Evolutionary conservation across 1,284 basidiomycete genomes (phyloP).

Genomic region (Trichosporon ovoides): DNA sequence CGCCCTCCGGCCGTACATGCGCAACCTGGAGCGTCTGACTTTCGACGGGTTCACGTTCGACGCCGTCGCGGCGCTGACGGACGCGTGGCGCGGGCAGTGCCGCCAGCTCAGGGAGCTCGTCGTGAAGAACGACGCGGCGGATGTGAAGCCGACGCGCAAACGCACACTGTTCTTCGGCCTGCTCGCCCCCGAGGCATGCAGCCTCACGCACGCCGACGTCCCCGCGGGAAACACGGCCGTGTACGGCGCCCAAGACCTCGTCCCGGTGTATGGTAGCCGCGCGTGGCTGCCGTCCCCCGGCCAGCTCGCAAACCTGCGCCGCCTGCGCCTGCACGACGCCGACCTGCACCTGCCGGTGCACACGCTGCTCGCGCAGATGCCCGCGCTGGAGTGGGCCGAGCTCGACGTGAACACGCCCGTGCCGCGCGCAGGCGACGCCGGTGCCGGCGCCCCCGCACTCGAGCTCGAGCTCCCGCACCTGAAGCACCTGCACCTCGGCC

Average conservation of each 20-base stretch:
- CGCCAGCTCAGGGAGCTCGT: neutral
- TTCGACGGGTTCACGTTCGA: neutral
- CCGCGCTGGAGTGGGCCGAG: neutral
- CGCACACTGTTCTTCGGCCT: conserved; percentile 3
- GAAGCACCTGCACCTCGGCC: conserved; percentile 13
- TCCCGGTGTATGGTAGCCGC: neutral
- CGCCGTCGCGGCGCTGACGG: neutral
- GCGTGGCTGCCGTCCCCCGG: neutral
- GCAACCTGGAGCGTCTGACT: conserved; percentile 4
- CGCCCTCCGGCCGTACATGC: neutral
- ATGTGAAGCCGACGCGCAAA: neutral
- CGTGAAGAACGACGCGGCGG: neutral
- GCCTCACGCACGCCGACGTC: neutral
- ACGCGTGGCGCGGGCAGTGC: neutral
- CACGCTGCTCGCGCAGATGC: neutral
- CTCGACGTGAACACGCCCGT: neutral
- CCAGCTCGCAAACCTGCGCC: neutral
- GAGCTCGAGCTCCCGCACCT: conserved; percentile 15
- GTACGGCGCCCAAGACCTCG: neutral
- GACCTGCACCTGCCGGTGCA: conserved; percentile 4
- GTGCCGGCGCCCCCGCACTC: no score
- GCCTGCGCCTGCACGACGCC: neutral
- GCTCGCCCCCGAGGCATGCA: neutral
- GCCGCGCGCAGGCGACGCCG: conserved; percentile 1
- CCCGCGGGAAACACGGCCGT: neutral